phyloP scores from a whole-genome alignment of 176 grass and related monocot species.

The Urochloa ruziziensis region DNA sequence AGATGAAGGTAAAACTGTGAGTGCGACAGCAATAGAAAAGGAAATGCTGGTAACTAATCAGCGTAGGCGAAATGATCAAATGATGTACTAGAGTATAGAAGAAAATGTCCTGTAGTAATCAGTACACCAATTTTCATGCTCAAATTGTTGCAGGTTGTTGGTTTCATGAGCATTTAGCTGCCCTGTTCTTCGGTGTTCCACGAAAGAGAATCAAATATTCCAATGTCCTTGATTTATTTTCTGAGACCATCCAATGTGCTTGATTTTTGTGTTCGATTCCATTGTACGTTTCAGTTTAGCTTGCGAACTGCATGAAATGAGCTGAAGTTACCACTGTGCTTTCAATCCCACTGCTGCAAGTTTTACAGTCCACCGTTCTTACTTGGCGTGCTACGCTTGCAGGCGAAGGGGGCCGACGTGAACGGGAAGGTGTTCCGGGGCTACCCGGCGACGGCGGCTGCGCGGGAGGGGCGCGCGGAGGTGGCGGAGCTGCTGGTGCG shows the following conservation, averaged over 20 bases:
- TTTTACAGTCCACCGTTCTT: neutral
- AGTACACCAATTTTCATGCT: neutral
- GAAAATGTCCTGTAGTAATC: neutral
- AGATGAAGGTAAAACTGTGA: neutral
- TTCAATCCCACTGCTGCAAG: neutral
- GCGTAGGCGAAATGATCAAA: neutral
- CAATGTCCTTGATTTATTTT: neutral
- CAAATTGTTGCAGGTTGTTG: no score
- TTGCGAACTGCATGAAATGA: neutral
- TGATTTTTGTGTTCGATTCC: neutral
- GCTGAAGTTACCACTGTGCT: neutral
- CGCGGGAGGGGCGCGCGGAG: slow-evolving; percentile 67
- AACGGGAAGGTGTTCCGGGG: slow-evolving; percentile 85
- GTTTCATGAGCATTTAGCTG: neutral
- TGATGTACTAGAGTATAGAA: no score
- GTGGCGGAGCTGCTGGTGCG: slow-evolving; percentile 74
- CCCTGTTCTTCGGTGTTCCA: neutral
- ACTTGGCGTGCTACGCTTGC: neutral
- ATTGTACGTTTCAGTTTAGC: neutral
- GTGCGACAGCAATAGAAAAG: neutral
- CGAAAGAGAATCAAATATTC: neutral
- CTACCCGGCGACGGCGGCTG: slow-evolving; percentile 74
- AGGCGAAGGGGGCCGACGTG: slow-evolving; percentile 87
- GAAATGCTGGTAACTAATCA: no score
- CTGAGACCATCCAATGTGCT: no score